Evolutionary conservation across 225 moss, liverwort and hornwort genomes (phyloP), one percentile per base, ranked within the genome.

Genomic region (Straminergon stramineum): DNA sequence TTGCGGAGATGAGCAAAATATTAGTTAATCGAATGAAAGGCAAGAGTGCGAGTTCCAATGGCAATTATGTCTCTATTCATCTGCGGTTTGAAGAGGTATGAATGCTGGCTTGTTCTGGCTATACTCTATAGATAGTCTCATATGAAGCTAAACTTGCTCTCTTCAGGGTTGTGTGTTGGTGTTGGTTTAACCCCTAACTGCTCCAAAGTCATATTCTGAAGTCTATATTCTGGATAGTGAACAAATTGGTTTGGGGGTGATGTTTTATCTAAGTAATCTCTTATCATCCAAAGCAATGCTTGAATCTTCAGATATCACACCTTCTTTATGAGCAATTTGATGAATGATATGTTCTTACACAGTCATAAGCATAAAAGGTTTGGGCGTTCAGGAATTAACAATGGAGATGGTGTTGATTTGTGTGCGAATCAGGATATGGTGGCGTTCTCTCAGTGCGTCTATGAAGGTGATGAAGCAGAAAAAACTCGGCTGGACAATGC

Each of bases 51-150:
- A 85, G 85, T 61, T 95, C 89, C 60, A 93, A 92, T 85, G 99
- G 97, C 90, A 99, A 97, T 83, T 99, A 97, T 89, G 96, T 99
- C 66, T 96, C 95, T 58, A 95, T 99, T 84, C 99, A 99, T 94
- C 96, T 99, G 31, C 93, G 99, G 88, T 99, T 95, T 91, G 99
- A 99, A 95, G 93, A 94, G 98, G 98, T 97, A 92, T 24, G 61
- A 31, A 6, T 74, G 24, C 17, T 23, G 74, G 21, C n/a, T n/a
- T 85, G 57, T 67, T 65, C 84, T 58, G 75, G 30, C 5, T 48
- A 13, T 82, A 26, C 56, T 67, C 57, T 68, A 14, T 55, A 52
- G n/a, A 22, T 30, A 53, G n/a, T 52, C 39, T 52, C 28, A 70
- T 41, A 37, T 48, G 68, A 55, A 39, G 27, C 24, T n/a, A 32